Conservation (phyloP, 192 early-diverging fungal species). For the Phycomyces blakesleeanus region DNA sequence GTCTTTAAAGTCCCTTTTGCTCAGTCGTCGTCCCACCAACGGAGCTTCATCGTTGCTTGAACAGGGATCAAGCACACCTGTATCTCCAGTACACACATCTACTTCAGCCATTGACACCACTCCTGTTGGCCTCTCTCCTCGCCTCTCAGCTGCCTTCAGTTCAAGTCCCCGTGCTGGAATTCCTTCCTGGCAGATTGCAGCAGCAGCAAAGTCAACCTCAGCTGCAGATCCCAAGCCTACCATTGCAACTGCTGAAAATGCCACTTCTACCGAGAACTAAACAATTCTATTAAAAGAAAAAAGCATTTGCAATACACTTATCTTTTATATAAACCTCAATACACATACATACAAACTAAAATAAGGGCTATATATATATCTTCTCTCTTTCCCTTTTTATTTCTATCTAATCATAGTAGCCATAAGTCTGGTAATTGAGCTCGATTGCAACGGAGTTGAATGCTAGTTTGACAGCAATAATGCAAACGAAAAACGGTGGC, state of each 20-base stretch:
- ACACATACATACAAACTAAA: too few species aligned
- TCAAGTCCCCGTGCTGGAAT: conserved; percentile 17
- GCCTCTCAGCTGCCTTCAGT: conserved; percentile 14
- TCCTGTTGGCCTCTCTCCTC: conserved; percentile 19
- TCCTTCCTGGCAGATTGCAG: conserved; percentile 70
- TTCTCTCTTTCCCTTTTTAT: too few species aligned
- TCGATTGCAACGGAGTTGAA: too few species aligned
- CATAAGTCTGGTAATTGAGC: too few species aligned
- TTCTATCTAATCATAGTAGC: too few species aligned
- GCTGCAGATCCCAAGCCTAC: conserved; percentile 6
- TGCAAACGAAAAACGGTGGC: too few species aligned
- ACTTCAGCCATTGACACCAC: conserved; percentile 17
- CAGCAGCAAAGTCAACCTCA: conserved; percentile 3
- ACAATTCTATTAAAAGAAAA: too few species aligned
- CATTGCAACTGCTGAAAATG: background rate
- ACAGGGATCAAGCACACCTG: conserved; percentile 22
- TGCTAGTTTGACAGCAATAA: too few species aligned
- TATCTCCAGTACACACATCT: conserved; percentile 38
- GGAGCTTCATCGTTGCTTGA: conserved; percentile 37
- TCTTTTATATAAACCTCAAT: background rate
- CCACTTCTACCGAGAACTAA: background rate
- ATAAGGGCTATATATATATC: too few species aligned
- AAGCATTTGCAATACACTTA: background rate
- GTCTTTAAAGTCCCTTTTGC: conserved; percentile 84
- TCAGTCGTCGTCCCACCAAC: conserved; percentile 63